Evolutionary conservation across 73 alveolate species (phyloP).

Genomic region (Breviolum minutum): DNA sequence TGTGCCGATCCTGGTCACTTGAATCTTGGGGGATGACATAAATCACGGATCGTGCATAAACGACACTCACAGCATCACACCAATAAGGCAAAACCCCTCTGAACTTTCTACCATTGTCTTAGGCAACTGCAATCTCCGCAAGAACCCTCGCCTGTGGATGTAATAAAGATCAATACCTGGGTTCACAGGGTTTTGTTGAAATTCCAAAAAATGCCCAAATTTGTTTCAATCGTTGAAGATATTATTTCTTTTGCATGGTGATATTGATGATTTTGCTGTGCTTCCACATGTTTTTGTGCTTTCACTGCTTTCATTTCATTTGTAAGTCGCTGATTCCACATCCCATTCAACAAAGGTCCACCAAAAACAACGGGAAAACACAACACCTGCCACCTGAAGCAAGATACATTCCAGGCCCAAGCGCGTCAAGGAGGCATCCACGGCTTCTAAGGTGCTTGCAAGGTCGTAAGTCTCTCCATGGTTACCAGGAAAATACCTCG

Average conservation of each 20-base stretch:
- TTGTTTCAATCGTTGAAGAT: neutral
- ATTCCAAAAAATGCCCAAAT: neutral
- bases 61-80: too few species aligned
- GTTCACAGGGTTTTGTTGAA: neutral
- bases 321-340: neutral
- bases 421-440: conserved; percentile 62
- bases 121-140: too few species aligned
- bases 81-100: too few species aligned
- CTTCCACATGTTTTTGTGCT: neutral
- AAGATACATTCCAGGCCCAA: conserved; percentile 64
- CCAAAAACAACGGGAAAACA: too few species aligned
- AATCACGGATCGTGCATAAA: too few species aligned
- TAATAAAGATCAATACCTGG: conserved; percentile 26
- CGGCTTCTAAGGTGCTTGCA: conserved; percentile 15
- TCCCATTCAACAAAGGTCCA: neutral
- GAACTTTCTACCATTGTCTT: too few species aligned
- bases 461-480: conserved; percentile 31
- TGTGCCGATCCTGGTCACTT: too few species aligned
- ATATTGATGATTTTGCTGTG: neutral
- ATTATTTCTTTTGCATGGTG: neutral
- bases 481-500: conserved; percentile 10
- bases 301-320: neutral
- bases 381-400: too few species aligned
- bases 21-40: too few species aligned
- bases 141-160: conserved; percentile 20